These are phyloP conservation scores for Ulmus americana DNA, from an alignment of 331 rosid species.

Conservation along the genomic window DNA sequence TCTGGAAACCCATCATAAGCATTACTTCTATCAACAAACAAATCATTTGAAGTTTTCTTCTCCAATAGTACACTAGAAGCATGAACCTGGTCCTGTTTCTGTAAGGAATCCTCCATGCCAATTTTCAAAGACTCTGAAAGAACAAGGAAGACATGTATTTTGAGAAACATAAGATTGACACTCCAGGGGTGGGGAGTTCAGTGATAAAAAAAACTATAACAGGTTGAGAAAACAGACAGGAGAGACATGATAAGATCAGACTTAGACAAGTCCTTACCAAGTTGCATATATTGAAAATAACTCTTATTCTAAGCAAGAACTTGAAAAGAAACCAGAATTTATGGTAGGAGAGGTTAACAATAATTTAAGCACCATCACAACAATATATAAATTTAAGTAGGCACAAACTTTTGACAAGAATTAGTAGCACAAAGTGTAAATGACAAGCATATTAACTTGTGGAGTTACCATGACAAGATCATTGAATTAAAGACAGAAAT, in stretches of 20 bases:
- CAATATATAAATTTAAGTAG: background rate
- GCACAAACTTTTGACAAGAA: background rate
- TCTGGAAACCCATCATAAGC: constrained; percentile 22
- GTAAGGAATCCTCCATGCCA: constrained; percentile 13
- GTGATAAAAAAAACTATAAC: background rate
- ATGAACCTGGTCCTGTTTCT: constrained; percentile 33
- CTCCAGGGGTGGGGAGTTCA: background rate
- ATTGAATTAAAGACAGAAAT: background rate
- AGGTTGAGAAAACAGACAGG: background rate
- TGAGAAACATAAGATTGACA: background rate
- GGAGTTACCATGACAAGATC: background rate
- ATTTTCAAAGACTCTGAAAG: constrained; percentile 28
- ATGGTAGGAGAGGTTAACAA: background rate
- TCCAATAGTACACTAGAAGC: constrained; percentile 16
- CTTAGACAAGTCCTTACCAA: too few relatives aligned
- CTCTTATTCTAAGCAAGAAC: background rate
- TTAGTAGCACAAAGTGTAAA: background rate
- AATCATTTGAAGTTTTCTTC: constrained; percentile 25
- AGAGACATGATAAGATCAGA: background rate
- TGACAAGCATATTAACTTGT: background rate
- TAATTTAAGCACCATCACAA: background rate
- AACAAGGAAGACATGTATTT: constrained; percentile 4
- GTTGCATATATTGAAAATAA: background rate
- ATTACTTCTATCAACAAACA: constrained; percentile 22
- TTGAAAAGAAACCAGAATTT: background rate